These are phyloP conservation scores for Mucor mucedo DNA, from an alignment of 371 early-diverging fungal species.

Conservation along the genomic window DNA sequence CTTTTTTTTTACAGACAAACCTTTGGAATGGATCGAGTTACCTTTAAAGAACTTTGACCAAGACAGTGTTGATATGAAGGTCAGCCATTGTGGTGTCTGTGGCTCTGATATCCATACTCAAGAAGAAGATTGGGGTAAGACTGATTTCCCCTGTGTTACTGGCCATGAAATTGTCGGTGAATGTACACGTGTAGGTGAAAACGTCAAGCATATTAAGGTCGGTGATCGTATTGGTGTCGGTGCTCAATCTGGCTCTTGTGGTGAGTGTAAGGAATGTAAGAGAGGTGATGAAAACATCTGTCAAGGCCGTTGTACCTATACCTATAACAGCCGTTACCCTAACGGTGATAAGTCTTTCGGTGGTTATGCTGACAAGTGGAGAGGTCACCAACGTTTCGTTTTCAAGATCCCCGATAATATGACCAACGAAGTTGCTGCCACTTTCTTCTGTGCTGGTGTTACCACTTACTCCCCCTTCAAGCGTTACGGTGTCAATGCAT, in stretches of 20 bases:
- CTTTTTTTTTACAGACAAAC: background rate
- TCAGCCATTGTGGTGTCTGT: constrained; percentile 60
- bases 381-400: constrained; percentile 53
- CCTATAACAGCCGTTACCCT: constrained; percentile 52
- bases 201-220: constrained; percentile 50
- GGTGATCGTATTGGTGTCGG: constrained; percentile 78
- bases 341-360: constrained; percentile 65
- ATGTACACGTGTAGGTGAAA: constrained; percentile 51
- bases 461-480: constrained; percentile 69
- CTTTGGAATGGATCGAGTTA: constrained; percentile 16
- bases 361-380: constrained; percentile 67
- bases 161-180: constrained; percentile 67
- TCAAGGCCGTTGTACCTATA: constrained; percentile 12
- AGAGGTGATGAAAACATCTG: constrained; percentile 37
- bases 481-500: constrained; percentile 47
- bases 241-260: constrained; percentile 53
- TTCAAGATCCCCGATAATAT: constrained; percentile 65
- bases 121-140: constrained; percentile 57
- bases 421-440: constrained; percentile 49
- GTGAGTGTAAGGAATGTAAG: constrained; percentile 37
- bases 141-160: constrained; percentile 56
- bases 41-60: constrained; percentile 45
- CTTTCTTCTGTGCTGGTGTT: constrained; percentile 53
- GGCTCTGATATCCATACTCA: constrained; percentile 62
- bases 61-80: constrained; percentile 56